Evolutionary conservation across 2,329 filamentous ascomycete genomes (phyloP), one percentile per base, ranked within the genome.

Genomic region (Coccinonectria pachysandricola): DNA sequence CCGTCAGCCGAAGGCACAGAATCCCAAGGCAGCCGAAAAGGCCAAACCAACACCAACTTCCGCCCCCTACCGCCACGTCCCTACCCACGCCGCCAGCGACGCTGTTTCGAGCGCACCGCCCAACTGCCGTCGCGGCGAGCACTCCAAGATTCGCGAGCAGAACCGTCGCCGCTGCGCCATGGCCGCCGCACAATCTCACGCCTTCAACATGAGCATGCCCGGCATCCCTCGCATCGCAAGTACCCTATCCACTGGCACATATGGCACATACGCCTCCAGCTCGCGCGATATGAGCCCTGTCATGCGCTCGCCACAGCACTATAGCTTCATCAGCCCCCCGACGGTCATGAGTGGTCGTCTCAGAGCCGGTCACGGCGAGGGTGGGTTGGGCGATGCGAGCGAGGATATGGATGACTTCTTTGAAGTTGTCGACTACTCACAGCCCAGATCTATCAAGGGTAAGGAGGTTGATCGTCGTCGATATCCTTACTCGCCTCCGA

Each of bases 71-170:
- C 65, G 56, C 27, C 73, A 78, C 44, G 51, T 73, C 12, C 71
- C 72, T n/a, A 75, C 59, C 9, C 74, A 79, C 44, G 73, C 73
- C 15, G 69, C 68, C 23, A 46, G 59, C 8, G 72, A 78, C 49
- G 70, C 72, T 21, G 51, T 75, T 21, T 56, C 61, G 12, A 65
- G 63, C 15, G 67, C 66, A 3, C 71, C 70, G 7, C 56, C 63
- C 2, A 62, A 57, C 36, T 71, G 62, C 60, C 62, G 60, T 25
- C 42, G 48, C 6, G 54, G 58, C 8, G 66, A 71, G 37, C 53
- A 59, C 21, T 43, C 50, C 13, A 60, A 50, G 34, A 68, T 72
- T 27, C 48, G 62, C 32, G 65, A 68, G 40, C 53, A 65, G 40
- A 68, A 70, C 48, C 56, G 56, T 28, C 56, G 59, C 32, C 56